Conservation (phyloP, 371 early-diverging fungal genomes). For the Phascolomyces articulosus region DNA sequence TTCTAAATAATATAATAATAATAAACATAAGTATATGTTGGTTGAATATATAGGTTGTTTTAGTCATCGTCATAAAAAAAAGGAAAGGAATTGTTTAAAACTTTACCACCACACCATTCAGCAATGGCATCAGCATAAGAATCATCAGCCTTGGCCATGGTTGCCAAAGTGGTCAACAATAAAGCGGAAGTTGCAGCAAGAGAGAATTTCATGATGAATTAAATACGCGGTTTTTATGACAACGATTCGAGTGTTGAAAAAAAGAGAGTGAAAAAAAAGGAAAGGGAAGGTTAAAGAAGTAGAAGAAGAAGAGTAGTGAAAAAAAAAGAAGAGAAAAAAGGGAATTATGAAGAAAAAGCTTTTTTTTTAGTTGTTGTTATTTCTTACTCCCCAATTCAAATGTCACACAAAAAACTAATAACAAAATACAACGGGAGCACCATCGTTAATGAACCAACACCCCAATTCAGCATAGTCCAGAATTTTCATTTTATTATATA, state of each 20-base stretch:
- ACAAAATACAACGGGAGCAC: conserved; percentile 20
- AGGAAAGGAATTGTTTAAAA: not conserved
- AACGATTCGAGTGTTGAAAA: conserved; percentile 10
- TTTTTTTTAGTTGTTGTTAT: not conserved
- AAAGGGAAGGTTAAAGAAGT: not conserved
- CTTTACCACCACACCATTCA: conserved; percentile 45
- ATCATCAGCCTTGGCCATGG: conserved; percentile 41
- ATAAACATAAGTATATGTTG: not conserved
- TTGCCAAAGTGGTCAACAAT: conserved; percentile 29
- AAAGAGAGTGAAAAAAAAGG: conserved; percentile 13
- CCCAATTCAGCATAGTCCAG: conserved; percentile 2
- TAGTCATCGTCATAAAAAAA: not conserved
- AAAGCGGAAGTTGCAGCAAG: conserved; percentile 47
- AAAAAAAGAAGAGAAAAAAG: conserved; percentile 9
- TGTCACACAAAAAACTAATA: conserved; percentile 28
- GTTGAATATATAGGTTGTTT: too few species aligned
- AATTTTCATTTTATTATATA: conserved; percentile 3
- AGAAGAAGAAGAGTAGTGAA: conserved; percentile 14
- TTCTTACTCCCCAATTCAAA: conserved; percentile 7
- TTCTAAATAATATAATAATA: conserved; percentile 8
- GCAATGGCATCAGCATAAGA: conserved; percentile 47
- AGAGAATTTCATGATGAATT: conserved; percentile 47
- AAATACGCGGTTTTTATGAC: not conserved
- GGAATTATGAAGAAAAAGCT: not conserved
- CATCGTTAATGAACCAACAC: conserved; percentile 13